Conservation (phyloP, 257 asterid genomes). For the Ajuga chamaepitys region DNA sequence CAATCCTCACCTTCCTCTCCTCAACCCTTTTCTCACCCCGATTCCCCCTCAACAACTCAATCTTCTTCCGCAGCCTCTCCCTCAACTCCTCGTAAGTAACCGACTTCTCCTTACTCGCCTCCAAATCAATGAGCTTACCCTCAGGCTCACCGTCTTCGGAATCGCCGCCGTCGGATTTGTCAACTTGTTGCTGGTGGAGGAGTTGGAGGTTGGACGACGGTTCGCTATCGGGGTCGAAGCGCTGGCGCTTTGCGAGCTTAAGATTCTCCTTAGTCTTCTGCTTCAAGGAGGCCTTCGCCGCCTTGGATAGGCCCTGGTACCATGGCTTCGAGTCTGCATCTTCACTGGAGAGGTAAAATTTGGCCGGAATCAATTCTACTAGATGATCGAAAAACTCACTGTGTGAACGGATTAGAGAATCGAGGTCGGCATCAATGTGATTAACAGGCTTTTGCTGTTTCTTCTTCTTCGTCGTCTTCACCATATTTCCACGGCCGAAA, state of each 20-base stretch:
- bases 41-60: conserved; percentile 59
- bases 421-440: conserved; percentile 20
- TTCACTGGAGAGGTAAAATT: conserved; percentile 64
- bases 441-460: conserved; percentile 35
- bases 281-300: conserved; percentile 68
- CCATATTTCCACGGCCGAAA: not conserved
- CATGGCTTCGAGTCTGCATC: conserved; percentile 68
- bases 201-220: conserved; percentile 41
- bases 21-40: conserved; percentile 41
- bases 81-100: conserved; percentile 78
- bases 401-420: conserved; percentile 36
- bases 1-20: conserved; percentile 29
- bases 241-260: conserved; percentile 67
- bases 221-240: conserved; percentile 72
- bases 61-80: conserved; percentile 50
- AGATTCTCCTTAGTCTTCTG: conserved; percentile 52
- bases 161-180: conserved; percentile 10
- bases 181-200: conserved; percentile 35
- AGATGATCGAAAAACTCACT: conserved; percentile 56
- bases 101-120: conserved; percentile 24
- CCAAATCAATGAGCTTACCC: conserved; percentile 16
- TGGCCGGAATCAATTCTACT: conserved; percentile 63
- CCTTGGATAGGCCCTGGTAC: conserved; percentile 70
- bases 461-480: conserved; percentile 23
- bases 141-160: conserved; percentile 17